These are phyloP conservation scores for Fremontodendron californicum DNA, from an alignment of 345 rosid species.

Conservation along the genomic window DNA sequence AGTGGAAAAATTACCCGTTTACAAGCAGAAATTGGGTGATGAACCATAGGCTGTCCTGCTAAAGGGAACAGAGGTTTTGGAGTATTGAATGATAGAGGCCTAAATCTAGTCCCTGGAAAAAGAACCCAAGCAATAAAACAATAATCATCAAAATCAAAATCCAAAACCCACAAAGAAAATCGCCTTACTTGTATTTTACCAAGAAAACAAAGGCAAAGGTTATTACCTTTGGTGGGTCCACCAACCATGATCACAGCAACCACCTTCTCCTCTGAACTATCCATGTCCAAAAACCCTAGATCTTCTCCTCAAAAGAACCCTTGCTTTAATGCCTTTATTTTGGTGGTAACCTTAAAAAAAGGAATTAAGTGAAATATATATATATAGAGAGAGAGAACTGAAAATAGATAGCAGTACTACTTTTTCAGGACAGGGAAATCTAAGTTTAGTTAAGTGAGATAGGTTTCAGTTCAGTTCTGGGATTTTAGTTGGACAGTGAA, in stretches of 20 bases:
- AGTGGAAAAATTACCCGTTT: slow-evolving; percentile 42
- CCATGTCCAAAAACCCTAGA: slow-evolving; percentile 29
- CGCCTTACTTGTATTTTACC: neutral
- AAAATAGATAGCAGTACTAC: neutral
- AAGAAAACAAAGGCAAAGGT: neutral
- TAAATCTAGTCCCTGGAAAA: slow-evolving; percentile 65
- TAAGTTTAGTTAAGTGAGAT: neutral
- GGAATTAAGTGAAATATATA: too few relatives aligned
- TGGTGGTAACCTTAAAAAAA: too few relatives aligned
- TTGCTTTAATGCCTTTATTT: neutral
- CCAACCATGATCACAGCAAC: slow-evolving; percentile 92
- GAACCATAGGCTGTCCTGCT: slow-evolving; percentile 90
- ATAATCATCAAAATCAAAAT: slow-evolving; percentile 9
- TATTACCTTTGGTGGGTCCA: slow-evolving; percentile 79
- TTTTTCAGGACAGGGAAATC: neutral
- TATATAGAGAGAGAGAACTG: too few relatives aligned
- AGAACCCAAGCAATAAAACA: neutral
- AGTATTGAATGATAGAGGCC: slow-evolving; percentile 72
- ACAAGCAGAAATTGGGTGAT: slow-evolving; percentile 88
- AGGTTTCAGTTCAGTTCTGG: neutral
- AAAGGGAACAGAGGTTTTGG: slow-evolving; percentile 81
- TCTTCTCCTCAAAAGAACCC: neutral
- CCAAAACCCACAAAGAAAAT: neutral
- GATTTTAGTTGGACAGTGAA: neutral
- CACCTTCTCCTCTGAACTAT: slow-evolving; percentile 50